These are phyloP conservation scores for Gracilaria vermiculophylla DNA, from an alignment of 23 red algal species.

Conservation along the genomic window DNA sequence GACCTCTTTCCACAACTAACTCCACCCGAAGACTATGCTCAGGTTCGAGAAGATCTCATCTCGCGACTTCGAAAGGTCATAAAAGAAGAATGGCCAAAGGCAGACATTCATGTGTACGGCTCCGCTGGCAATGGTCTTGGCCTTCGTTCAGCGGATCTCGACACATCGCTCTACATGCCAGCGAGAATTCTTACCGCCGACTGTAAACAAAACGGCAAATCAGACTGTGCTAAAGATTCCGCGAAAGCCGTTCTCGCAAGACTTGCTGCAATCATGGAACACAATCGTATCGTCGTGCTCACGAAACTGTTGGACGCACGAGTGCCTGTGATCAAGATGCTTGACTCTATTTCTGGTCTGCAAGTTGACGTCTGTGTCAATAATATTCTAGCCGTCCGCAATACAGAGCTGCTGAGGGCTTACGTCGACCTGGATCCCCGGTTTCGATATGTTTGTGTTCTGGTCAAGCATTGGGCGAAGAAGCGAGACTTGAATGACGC, in stretches of 20 bases:
- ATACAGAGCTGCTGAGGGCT: conserved; percentile 82
- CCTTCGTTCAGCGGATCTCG: conserved; percentile 81
- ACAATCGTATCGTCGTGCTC: conserved; percentile 69
- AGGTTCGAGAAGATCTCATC: conserved; percentile 39
- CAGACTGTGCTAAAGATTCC: background rate
- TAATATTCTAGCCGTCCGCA: conserved; percentile 79
- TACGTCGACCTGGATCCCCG: conserved; percentile 86
- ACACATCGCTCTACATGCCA: conserved; percentile 81
- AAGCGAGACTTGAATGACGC: conserved; percentile 90
- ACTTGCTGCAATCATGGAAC: conserved; percentile 63
- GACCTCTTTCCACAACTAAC: conserved; percentile 57
- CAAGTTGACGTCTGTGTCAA: conserved; percentile 96
- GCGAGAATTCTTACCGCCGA: background rate
- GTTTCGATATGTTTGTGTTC: conserved; percentile 81
- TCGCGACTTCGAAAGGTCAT: conserved; percentile 42
- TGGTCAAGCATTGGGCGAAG: conserved; percentile 96
- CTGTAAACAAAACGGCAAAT: conserved; percentile 25
- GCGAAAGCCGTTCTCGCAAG: conserved; percentile 45
- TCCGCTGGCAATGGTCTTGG: conserved; percentile 82
- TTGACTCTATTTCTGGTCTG: conserved; percentile 73
- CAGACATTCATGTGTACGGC: conserved; percentile 81
- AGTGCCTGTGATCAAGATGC: conserved; percentile 95
- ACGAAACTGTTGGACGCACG: conserved; percentile 78
- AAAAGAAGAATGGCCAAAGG: conserved; percentile 43
- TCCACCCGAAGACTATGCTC: conserved; percentile 17